A percentile compares a stretch with the other conserved stretches of the same genome.
These are phyloP conservation scores for Podospora comata DNA, from an alignment of 495 filamentous ascomycete species.

Conservation along the genomic window DNA sequence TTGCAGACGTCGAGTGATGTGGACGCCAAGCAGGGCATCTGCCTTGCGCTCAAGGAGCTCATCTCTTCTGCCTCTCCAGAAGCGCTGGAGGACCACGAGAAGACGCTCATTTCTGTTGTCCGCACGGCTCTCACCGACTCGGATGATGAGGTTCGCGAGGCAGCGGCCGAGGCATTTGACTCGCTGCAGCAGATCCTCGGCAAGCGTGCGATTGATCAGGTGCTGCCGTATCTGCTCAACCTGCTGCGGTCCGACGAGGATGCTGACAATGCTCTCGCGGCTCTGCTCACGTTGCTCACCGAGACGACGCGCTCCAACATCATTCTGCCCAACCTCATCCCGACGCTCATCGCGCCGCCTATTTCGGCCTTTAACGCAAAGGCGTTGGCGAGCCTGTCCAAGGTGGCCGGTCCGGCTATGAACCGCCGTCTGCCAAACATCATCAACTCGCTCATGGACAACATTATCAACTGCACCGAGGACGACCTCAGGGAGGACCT, in stretches of 20 bases:
- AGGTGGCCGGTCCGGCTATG: slow-evolving; percentile 85
- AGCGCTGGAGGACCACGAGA: slow-evolving; percentile 88
- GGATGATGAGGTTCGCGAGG: slow-evolving; percentile 86
- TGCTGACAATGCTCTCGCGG: slow-evolving; percentile 87
- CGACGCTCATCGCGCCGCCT: slow-evolving; percentile 83
- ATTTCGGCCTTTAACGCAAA: slow-evolving; percentile 92
- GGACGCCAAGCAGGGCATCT: slow-evolving; percentile 95
- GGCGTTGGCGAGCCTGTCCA: slow-evolving; percentile 85
- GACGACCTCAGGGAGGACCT: slow-evolving; percentile 72
- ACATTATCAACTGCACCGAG: slow-evolving; percentile 74
- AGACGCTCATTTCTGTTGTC: slow-evolving; percentile 89
- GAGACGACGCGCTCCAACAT: slow-evolving; percentile 93
- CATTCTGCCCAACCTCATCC: slow-evolving; percentile 93
- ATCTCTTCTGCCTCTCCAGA: slow-evolving; percentile 89
- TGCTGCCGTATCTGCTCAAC: slow-evolving; percentile 85
- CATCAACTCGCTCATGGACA: slow-evolving; percentile 89
- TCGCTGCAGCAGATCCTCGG: slow-evolving; percentile 88
- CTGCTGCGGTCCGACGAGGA: slow-evolving; percentile 80
- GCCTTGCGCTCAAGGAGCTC: slow-evolving; percentile 89
- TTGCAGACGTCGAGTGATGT: slow-evolving; percentile 84
- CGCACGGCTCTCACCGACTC: slow-evolving; percentile 88
- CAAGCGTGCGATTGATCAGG: slow-evolving; percentile 90
- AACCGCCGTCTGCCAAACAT: slow-evolving; percentile 84
- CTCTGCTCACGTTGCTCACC: slow-evolving; percentile 86
- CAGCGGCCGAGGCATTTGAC: slow-evolving; percentile 95